Conservation (phyloP, 1,139 yeast species). For the Pichia sp. region DNA sequence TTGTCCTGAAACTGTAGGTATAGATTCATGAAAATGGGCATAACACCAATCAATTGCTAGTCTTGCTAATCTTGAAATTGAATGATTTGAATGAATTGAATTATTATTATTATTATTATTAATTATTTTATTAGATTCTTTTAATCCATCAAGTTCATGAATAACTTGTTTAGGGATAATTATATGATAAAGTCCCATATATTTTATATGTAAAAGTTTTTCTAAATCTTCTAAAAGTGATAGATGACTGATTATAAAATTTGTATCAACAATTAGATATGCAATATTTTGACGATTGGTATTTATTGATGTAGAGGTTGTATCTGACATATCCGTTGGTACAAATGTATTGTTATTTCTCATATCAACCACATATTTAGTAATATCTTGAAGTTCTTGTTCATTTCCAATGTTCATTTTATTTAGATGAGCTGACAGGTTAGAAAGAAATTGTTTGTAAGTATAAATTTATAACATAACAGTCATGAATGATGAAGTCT, state of each 20-base stretch:
- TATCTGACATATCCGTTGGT: constrained; percentile 3
- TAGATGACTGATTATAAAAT: constrained; percentile 65
- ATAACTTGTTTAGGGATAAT: constrained; percentile 68
- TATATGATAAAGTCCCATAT: constrained; percentile 38
- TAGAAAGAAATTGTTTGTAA: no score
- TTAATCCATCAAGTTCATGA: constrained; percentile 75
- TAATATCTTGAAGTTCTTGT: constrained; percentile 3
- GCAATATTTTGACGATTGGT: constrained; percentile 7
- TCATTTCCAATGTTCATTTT: constrained; percentile 12
- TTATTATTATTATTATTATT: neutral
- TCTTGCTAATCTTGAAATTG: constrained; percentile 57
- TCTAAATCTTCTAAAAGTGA: constrained; percentile 47
- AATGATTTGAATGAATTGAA: constrained; percentile 16
- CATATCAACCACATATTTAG: constrained; percentile 3
- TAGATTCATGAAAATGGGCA: constrained; percentile 46
- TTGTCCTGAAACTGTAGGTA: constrained; percentile 59
- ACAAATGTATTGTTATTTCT: constrained; percentile 5
- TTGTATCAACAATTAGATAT: constrained; percentile 65
- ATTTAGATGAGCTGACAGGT: neutral
- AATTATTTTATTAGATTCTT: constrained; percentile 33
- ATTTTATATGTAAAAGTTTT: constrained; percentile 32
- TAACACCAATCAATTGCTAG: constrained; percentile 79
- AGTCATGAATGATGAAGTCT: no score
- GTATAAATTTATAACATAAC: no score
- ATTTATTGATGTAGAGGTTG: neutral